These are phyloP conservation scores for Salix udensis DNA, from an alignment of 345 rosid genomes.

Conservation along the genomic window DNA sequence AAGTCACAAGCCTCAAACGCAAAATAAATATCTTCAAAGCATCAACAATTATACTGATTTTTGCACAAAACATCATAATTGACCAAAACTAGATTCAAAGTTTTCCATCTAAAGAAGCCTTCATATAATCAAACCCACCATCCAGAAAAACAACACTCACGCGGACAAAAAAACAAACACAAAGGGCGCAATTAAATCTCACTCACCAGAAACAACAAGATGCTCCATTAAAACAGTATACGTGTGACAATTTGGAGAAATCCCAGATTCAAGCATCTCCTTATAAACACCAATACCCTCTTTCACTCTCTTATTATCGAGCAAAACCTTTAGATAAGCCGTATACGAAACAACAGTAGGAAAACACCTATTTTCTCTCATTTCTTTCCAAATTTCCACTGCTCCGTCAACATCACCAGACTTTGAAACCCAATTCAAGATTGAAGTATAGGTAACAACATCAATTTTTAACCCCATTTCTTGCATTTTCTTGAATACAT, in stretches of 20 bases:
- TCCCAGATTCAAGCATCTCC: conserved; percentile 61
- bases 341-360: conserved; percentile 79
- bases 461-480: conserved; percentile 57
- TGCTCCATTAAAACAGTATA: conserved; percentile 81
- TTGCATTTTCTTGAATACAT: conserved; percentile 57
- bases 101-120: background rate
- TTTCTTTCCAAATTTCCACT: conserved; percentile 61
- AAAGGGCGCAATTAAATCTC: conserved; percentile 13
- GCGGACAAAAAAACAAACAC: conserved; percentile 41
- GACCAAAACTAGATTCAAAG: background rate
- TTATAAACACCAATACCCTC: conserved; percentile 64
- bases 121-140: background rate
- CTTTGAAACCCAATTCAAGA: conserved; percentile 75
- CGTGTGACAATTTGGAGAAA: conserved; percentile 69
- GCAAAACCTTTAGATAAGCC: conserved; percentile 74
- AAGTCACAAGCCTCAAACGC: background rate
- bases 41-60: background rate
- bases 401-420: conserved; percentile 67
- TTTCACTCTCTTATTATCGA: conserved; percentile 48
- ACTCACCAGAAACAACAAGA: conserved; percentile 57
- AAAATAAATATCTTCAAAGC: background rate
- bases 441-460: conserved; percentile 68
- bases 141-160: background rate
- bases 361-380: conserved; percentile 45
- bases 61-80: background rate